Percentiles rank a stretch among this genome's conserved stretches.
These are phyloP conservation scores for Ilyonectria mors-panacis DNA, from an alignment of 2,329 filamentous ascomycete genomes.

Conservation along the genomic window DNA sequence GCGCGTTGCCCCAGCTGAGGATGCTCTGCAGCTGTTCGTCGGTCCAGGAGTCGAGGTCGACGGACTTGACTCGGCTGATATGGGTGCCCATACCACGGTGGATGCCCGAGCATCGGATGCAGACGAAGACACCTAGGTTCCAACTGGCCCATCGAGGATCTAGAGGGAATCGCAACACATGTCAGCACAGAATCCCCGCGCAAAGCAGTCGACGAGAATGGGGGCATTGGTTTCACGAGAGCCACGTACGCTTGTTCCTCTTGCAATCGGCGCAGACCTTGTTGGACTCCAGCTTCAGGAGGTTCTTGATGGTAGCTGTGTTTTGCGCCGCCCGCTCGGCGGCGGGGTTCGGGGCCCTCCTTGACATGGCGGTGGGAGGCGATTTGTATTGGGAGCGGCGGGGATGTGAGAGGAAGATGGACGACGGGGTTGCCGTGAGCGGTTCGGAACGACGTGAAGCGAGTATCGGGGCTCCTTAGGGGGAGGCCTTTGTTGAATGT, in stretches of 20 bases:
- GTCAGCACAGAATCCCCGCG: slow-evolving; percentile 20
- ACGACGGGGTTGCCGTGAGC: slow-evolving; percentile 9
- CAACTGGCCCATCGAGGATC: slow-evolving; percentile 99
- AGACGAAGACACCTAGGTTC: slow-evolving; percentile 98
- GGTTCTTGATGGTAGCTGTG: slow-evolving; percentile 91
- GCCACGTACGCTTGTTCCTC: slow-evolving; percentile 89
- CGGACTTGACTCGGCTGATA: slow-evolving; percentile 97
- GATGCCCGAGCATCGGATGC: slow-evolving; percentile 98
- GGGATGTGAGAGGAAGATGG: slow-evolving; percentile 8
- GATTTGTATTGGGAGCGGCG: slow-evolving; percentile 4
- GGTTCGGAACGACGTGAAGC: slow-evolving; percentile 4
- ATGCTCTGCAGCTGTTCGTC: slow-evolving; percentile 97
- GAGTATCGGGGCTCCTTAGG: slow-evolving; percentile 22
- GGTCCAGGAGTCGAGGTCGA: slow-evolving; percentile 98
- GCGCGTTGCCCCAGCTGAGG: slow-evolving; percentile 93
- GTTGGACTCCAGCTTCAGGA: slow-evolving; percentile 95
- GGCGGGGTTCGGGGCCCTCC: slow-evolving; percentile 81
- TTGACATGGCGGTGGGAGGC: slow-evolving; percentile 73
- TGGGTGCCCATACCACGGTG: slow-evolving; percentile 99
- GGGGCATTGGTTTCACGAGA: neutral
- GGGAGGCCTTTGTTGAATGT: slow-evolving; percentile 37
- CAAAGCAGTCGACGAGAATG: neutral
- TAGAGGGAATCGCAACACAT: slow-evolving; percentile 54
- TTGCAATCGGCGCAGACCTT: slow-evolving; percentile 99
- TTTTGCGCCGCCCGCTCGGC: slow-evolving; percentile 94